Conservation (phyloP, 2,329 filamentous ascomycete species). For the Alternaria postmessia region DNA sequence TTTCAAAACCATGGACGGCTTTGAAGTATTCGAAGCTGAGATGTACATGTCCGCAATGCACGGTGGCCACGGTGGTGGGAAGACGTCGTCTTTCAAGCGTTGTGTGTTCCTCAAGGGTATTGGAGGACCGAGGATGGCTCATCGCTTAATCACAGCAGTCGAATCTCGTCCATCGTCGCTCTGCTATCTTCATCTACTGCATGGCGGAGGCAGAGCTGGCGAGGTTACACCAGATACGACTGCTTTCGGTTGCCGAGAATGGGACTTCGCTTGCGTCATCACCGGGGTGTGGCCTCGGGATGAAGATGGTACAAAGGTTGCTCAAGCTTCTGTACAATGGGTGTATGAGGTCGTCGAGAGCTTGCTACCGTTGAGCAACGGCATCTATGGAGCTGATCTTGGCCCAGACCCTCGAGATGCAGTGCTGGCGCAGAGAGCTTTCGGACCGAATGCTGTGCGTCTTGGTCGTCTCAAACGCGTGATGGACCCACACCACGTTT, state of each 20-base stretch:
- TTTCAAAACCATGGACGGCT: constrained; percentile 54
- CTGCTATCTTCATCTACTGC: constrained; percentile 70
- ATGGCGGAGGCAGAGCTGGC: constrained; percentile 63
- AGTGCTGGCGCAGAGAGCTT: constrained; percentile 61
- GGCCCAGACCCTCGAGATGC: constrained; percentile 68
- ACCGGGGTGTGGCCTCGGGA: constrained; percentile 68
- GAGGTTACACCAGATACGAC: constrained; percentile 57
- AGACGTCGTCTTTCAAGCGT: constrained; percentile 71
- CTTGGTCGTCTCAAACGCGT: constrained; percentile 61
- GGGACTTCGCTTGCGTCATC: constrained; percentile 70
- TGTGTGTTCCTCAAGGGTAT: constrained; percentile 67
- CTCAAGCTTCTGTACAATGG: constrained; percentile 58
- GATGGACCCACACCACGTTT: constrained; percentile 60
- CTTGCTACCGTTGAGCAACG: constrained; percentile 61
- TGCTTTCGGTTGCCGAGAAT: constrained; percentile 70
- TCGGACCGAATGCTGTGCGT: constrained; percentile 63
- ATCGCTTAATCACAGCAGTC: constrained; percentile 57
- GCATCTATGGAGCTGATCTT: constrained; percentile 68
- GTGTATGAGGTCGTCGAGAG: constrained; percentile 62
- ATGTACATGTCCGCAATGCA: constrained; percentile 70
- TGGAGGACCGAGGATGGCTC: constrained; percentile 42
- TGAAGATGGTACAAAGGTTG: constrained; percentile 56
- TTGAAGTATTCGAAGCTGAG: constrained; percentile 65
- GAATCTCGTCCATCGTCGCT: constrained; percentile 59
- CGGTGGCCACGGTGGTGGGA: constrained; percentile 64